A percentile compares a stretch with the other conserved stretches of the same genome.
Conservation (phyloP, 768 basidiomycete genomes). For the Russula lepida region DNA sequence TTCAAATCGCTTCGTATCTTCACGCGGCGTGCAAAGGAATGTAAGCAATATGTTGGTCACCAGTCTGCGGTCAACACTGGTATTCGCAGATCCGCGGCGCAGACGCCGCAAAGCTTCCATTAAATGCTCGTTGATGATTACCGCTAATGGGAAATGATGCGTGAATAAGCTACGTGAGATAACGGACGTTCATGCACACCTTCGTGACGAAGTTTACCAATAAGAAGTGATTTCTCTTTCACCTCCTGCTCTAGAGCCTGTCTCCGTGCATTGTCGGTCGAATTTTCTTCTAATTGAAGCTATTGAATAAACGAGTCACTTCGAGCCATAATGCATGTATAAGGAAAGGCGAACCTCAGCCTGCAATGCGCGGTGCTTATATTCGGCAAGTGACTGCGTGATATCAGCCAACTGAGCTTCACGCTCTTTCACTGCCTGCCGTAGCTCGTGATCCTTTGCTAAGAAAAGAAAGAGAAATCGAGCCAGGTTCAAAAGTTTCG, state of each 20-base stretch:
- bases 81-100: constrained; percentile 71
- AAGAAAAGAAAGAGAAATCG: constrained; percentile 3
- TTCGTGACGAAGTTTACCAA: constrained; percentile 94
- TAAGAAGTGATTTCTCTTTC: constrained; percentile 90
- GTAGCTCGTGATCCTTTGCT: constrained; percentile 91
- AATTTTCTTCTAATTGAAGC: constrained; percentile 69
- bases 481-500: constrained; percentile 14
- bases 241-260: constrained; percentile 79
- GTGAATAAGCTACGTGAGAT: constrained; percentile 4
- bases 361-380: constrained; percentile 75
- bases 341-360: constrained; percentile 57
- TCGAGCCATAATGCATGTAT: background rate
- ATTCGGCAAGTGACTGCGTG: constrained; percentile 80
- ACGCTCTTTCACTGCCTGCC: constrained; percentile 74
- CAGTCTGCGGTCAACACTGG: constrained; percentile 86
- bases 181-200: constrained; percentile 38
- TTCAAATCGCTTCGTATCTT: constrained; percentile 92
- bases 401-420: constrained; percentile 62
- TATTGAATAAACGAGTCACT: constrained; percentile 27
- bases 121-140: constrained; percentile 95
- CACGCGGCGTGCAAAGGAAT: constrained; percentile 84
- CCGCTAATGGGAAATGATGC: constrained; percentile 43
- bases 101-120: constrained; percentile 96
- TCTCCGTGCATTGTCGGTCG: constrained; percentile 55
- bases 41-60: constrained; percentile 91